Conservation (phyloP, 768 basidiomycete genomes). For the Podaxis mareebaensis region DNA sequence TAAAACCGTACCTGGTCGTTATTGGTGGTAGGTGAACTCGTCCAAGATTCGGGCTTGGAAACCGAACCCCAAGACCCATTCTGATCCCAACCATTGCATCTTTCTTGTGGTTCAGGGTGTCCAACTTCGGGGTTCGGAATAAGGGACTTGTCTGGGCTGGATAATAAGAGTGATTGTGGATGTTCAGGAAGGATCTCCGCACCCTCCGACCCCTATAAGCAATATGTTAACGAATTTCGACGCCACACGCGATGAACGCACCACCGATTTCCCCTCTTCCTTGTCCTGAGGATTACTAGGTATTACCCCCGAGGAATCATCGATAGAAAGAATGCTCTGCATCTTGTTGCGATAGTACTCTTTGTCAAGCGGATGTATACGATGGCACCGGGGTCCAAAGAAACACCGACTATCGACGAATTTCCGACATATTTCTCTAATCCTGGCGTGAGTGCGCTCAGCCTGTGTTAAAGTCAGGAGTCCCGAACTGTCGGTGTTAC, state of each 20-base stretch:
- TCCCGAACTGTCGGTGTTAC: neutral
- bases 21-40: constrained; percentile 3
- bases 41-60: constrained; percentile 4
- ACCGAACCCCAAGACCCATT: constrained; percentile 2
- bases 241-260: too few relatives aligned
- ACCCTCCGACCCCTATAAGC: neutral
- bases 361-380: constrained; percentile 31
- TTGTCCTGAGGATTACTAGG: too few relatives aligned
- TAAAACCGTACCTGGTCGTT: neutral
- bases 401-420: constrained; percentile 22
- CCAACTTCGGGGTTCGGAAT: neutral
- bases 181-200: neutral
- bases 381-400: constrained; percentile 20
- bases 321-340: too few relatives aligned
- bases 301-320: too few relatives aligned
- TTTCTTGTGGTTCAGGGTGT: neutral
- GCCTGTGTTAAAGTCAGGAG: constrained; percentile 24
- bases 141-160: neutral
- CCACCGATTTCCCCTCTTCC: too few relatives aligned
- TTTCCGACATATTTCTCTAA: constrained; percentile 31
- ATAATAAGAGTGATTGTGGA: neutral
- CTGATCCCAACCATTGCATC: neutral
- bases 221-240: neutral
- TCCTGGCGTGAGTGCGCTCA: constrained; percentile 26
- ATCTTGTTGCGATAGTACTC: constrained; percentile 15